Base-by-base conservation (phyloP, 139 green algal species). In the Chlamydomonas schloesseri region DNA sequence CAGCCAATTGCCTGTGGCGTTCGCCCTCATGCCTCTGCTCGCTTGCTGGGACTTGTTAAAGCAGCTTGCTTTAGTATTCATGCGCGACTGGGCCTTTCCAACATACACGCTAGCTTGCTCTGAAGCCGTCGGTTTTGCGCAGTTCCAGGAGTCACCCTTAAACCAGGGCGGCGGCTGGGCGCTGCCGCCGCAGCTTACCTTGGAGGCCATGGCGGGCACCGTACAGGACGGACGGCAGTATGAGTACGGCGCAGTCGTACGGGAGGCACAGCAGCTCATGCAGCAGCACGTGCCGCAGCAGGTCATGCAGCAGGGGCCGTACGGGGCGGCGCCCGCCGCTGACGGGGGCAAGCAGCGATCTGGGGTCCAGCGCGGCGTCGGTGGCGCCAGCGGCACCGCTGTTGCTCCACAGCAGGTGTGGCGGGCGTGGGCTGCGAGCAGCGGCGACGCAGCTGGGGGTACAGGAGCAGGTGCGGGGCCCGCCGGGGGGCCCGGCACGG, bases 121-220 rank as follows among this genome's bases (percentile, higher is more conserved):
- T n/a, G n/a, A n/a, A n/a, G n/a, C n/a, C n/a, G n/a, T n/a, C n/a
- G n/a, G n/a, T n/a, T n/a, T n/a, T n/a, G n/a, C n/a, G 37, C 58
- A 84, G 78, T 74, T 67, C n/a, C 33, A 67, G 57, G 78, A 84
- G 78, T n/a, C 62, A 65, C n/a, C 78, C 5, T 1, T 84, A 3
- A 84, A 84, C 78, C 37, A 67, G 46, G 62, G 62, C 37, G 78
- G 78, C 26, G 50, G 24, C 0, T 74, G 78, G 64, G 31, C 37
- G 11, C 46, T 84, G 42, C 20, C 18, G 55, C 78, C 78, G 64
- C 62, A 75, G 42, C 78, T 84, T 17, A 55, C 42, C 46, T 53
- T 74, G 8, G 64, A 65, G 5, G 78, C 64, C 9, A 42, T 84
- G 42, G 29, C 78, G 0, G 71, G 31, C 15, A 46, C 64, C 42